A percentile compares a stretch with the other conserved stretches of the same genome.
phyloP scores from a whole-genome alignment of 2,329 filamentous ascomycete genomes.

The Trichoderma afroharzianum region DNA sequence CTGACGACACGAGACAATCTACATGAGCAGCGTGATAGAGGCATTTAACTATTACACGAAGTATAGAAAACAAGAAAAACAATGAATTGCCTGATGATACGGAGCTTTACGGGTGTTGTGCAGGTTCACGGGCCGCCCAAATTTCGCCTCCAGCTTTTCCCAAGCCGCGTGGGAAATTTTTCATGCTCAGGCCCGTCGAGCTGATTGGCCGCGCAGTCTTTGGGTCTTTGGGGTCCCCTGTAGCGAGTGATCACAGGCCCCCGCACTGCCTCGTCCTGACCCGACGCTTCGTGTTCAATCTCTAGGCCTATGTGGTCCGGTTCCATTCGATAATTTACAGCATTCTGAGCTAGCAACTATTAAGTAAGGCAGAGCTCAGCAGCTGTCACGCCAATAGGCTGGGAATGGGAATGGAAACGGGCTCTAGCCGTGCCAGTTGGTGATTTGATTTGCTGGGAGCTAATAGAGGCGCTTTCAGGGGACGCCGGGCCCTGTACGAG shows the following conservation, averaged over 20 bases:
- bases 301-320: not conserved
- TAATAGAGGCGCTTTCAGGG: not conserved
- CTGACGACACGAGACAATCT: not conserved
- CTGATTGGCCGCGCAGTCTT: constrained; percentile 12
- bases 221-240: not conserved
- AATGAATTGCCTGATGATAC: not conserved
- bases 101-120: constrained; percentile 6
- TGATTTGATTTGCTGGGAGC: not conserved
- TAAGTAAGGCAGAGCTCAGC: not conserved
- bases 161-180: constrained; percentile 13
- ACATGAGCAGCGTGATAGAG: not conserved
- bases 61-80: not conserved
- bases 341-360: not conserved
- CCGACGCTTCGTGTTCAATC: not conserved
- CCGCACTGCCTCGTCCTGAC: not conserved
- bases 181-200: not conserved
- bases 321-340: not conserved
- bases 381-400: not conserved
- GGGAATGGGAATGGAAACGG: not conserved
- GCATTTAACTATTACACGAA: no score
- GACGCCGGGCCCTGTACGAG: not conserved
- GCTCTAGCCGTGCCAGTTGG: not conserved
- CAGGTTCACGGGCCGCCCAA: not conserved
- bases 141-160: constrained; percentile 15
- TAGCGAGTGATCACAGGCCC: not conserved